These are phyloP conservation scores for Penicillium sp. DNA, from an alignment of 2,329 filamentous ascomycete genomes.

Conservation along the genomic window DNA sequence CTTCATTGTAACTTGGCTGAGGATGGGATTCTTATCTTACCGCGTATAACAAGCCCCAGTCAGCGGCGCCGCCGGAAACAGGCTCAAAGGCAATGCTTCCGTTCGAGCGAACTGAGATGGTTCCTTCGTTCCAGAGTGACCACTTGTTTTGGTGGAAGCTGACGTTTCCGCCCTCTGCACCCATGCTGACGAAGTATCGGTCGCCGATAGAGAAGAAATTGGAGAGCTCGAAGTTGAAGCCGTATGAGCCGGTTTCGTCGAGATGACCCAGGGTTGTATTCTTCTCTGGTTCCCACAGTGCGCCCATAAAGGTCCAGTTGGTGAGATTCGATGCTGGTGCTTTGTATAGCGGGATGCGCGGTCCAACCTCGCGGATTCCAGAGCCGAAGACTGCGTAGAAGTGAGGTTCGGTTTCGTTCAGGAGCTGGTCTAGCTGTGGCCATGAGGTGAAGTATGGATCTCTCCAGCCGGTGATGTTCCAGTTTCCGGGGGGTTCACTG, in stretches of 20 bases:
- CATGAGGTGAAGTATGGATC: constrained; percentile 17
- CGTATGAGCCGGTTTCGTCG: constrained; percentile 18
- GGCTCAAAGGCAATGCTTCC: constrained; percentile 20
- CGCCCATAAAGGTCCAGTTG: constrained; percentile 20
- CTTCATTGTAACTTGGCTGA: not conserved
- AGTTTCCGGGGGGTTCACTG: constrained; percentile 11
- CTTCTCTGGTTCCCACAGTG: constrained; percentile 19
- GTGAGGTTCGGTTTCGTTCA: constrained; percentile 15
- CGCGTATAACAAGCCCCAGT: constrained; percentile 19
- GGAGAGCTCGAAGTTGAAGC: constrained; percentile 22
- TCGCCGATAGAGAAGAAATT: constrained; percentile 21
- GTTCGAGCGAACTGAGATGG: constrained; percentile 13
- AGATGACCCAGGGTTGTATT: constrained; percentile 15
- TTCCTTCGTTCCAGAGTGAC: constrained; percentile 21
- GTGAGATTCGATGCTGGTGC: constrained; percentile 18
- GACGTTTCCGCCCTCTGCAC: constrained; percentile 18
- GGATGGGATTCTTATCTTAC: constrained; percentile 2
- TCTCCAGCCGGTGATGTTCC: constrained; percentile 23
- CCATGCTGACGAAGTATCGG: constrained; percentile 22
- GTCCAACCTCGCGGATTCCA: constrained; percentile 16
- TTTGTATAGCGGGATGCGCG: constrained; percentile 17
- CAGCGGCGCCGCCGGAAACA: constrained; percentile 16
- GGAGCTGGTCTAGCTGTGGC: constrained; percentile 10
- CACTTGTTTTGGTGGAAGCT: constrained; percentile 18
- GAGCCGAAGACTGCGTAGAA: constrained; percentile 21